Evolutionary conservation across 805 yeast genomes (phyloP).

Genomic region (Yarrowia sp.): DNA sequence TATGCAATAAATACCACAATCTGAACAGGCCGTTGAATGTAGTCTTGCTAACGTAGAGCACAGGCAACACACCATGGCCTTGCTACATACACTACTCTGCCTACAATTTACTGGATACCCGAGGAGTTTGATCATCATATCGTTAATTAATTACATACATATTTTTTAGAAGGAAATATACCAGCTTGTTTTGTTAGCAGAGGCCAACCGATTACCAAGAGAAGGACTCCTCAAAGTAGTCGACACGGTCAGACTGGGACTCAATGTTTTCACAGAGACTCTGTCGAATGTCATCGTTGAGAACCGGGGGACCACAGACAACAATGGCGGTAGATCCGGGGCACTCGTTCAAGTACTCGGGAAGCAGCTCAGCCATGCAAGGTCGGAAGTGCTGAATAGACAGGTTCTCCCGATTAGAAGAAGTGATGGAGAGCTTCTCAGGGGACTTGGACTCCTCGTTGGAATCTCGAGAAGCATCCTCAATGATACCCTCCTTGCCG

Average conservation of each 20-base stretch:
- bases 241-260: conserved; percentile 49
- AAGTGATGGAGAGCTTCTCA: background rate
- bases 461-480: background rate
- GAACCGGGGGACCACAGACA: conserved; percentile 57
- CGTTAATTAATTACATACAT: no score
- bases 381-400: background rate
- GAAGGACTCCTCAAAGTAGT: conserved; percentile 68
- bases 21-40: no score
- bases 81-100: no score
- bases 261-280: conserved; percentile 46
- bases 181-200: no score
- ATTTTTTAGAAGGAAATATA: no score
- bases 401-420: background rate
- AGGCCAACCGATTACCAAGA: conserved; percentile 55
- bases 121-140: no score
- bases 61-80: no score
- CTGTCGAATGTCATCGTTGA: conserved; percentile 57
- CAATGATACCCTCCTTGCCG: background rate
- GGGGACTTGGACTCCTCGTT: background rate
- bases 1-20: no score
- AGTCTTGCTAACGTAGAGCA: no score
- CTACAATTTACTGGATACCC: no score
- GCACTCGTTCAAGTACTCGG: background rate
- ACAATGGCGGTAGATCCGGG: conserved; percentile 16
- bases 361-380: background rate